A percentile compares a stretch with the other conserved stretches of the same genome.
These are phyloP conservation scores for Pleurotus citrinopileatus DNA, from an alignment of 768 basidiomycete species.

Conservation along the genomic window DNA sequence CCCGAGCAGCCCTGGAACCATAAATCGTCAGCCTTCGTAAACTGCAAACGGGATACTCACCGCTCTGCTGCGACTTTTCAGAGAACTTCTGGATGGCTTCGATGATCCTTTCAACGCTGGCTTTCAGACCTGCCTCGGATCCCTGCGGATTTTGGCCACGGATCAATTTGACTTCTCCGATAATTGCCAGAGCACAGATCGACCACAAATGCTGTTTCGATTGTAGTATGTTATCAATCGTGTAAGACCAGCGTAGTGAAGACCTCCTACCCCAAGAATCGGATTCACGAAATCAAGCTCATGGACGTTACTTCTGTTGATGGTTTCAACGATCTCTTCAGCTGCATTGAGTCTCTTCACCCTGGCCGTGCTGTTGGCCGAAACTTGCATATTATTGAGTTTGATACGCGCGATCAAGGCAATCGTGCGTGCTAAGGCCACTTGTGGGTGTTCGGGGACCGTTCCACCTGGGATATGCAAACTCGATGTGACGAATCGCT, in stretches of 20 bases:
- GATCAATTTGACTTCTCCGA: neutral
- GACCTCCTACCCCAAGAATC: neutral
- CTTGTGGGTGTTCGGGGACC: neutral
- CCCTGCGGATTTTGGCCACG: neutral
- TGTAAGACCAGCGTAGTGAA: neutral
- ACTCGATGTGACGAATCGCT: neutral
- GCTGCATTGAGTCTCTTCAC: neutral
- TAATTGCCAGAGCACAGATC: neutral
- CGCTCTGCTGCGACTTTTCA: neutral
- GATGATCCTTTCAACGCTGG: neutral
- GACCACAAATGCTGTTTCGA: neutral
- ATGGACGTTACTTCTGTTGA: neutral
- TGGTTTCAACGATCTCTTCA: neutral
- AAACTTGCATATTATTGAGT: neutral
- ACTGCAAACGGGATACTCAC: no score
- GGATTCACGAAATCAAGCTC: conserved; percentile 3
- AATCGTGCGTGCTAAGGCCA: neutral
- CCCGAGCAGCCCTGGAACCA: no score
- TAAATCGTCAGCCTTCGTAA: no score
- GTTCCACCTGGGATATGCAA: neutral
- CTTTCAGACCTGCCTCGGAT: neutral
- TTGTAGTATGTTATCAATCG: no score
- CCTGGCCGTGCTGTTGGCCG: neutral
- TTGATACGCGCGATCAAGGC: neutral
- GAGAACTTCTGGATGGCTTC: neutral